Evolutionary conservation across 2,329 filamentous ascomycete genomes (phyloP), one percentile per base, ranked within the genome.

Genomic region (Esteya vermicola): DNA sequence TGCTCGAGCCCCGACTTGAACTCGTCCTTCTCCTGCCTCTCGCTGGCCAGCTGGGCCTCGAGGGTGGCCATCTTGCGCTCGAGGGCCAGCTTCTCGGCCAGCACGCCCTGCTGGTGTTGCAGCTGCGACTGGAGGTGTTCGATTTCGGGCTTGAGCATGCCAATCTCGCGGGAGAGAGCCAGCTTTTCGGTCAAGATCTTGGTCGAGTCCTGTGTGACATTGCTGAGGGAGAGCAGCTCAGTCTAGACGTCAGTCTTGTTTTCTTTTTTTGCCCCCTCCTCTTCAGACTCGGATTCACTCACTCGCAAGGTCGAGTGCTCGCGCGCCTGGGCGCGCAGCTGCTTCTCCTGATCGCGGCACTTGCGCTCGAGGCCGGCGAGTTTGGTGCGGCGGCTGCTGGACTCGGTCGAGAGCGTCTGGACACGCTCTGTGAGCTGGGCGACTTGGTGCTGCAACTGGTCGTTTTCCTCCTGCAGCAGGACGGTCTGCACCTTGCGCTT

Each of bases 41-140:
- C 84, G 48, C 82, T 84, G 47, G 88, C 84, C 3, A 94, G 67
- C 50, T 93, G 82, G 33, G 85, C 77, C 56, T 93, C 82, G 3
- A 88, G 58, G 2, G 79, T 76, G 52, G 71, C 79, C 22, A 94
- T 58, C 57, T 91, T 83, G 35, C 82, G 78, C 53, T 91, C 79
- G 13, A 95, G 61, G 2, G 80, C 70, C 34, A 89, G 66, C 56
- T 93, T 94, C 54, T 93, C 85, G 2, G 80, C 67, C 14, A 93
- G 64, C 10, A 84, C 63, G 3, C 72, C 68, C 51, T 86, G 78
- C 40, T 88, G 75, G 13, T 68, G 64, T 22, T 61, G 53, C 10
- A 75, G 55, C 50, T 75, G 70, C 3, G 68, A 65, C 46, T 63
- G 61, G 21, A 77, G 58, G 41, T 75, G 69, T 31, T 75, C 69